Conservation (phyloP, 495 filamentous ascomycete species). For the Pyronema omphalodes region DNA sequence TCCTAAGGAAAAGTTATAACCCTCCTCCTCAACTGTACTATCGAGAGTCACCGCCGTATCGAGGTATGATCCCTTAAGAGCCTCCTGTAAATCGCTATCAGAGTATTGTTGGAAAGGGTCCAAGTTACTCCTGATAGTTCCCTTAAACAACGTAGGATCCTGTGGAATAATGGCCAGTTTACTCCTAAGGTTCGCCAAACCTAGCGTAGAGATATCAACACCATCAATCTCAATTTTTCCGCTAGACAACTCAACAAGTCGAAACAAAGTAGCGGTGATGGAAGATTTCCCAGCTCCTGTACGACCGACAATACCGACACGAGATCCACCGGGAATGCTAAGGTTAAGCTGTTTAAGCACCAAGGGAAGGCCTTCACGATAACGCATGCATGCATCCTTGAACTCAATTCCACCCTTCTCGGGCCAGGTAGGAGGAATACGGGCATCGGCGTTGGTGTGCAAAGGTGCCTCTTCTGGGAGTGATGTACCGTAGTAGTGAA, state of each 20-base stretch:
- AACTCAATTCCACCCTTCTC: conserved; percentile 72
- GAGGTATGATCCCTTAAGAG: conserved; percentile 64
- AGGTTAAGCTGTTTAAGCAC: conserved; percentile 64
- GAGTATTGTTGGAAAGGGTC: conserved; percentile 81
- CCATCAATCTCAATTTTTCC: conserved; percentile 83
- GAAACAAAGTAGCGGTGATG: conserved; percentile 88
- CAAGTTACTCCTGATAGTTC: conserved; percentile 76
- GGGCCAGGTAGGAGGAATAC: conserved; percentile 58
- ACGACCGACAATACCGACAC: conserved; percentile 82
- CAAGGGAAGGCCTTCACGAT: conserved; percentile 61
- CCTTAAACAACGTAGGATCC: conserved; percentile 85
- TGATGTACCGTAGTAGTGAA: conserved; percentile 76
- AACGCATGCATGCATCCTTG: conserved; percentile 76
- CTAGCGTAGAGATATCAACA: conserved; percentile 68
- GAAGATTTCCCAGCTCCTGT: conserved; percentile 89
- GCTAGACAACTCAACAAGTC: conserved; percentile 63
- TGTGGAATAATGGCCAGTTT: conserved; percentile 90
- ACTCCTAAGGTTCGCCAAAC: conserved; percentile 70
- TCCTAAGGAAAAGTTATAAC: conserved; percentile 87
- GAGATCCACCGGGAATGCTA: conserved; percentile 64
- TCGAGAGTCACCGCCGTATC: conserved; percentile 54
- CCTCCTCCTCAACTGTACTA: conserved; percentile 74
- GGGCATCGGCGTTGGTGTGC: conserved; percentile 33
- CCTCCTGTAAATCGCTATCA: conserved; percentile 75
- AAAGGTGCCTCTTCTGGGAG: conserved; percentile 79